phyloP scores from a whole-genome alignment of 2,329 filamentous ascomycete genomes.

The Beauveria medogensis region DNA sequence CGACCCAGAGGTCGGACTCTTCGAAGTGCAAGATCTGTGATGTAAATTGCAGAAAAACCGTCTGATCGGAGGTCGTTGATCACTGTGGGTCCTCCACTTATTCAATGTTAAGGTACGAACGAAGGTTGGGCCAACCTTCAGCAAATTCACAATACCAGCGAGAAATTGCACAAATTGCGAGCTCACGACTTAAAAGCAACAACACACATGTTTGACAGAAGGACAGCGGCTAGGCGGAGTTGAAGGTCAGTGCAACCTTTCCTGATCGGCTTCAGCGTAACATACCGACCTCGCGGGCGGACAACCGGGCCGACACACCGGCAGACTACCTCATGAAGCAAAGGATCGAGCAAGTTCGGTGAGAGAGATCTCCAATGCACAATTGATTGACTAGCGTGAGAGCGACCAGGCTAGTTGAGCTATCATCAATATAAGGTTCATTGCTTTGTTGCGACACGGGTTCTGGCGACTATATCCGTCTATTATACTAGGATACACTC shows the following conservation, averaged over 20 bases:
- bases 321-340: no score
- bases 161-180: no score
- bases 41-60: neutral
- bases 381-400: no score
- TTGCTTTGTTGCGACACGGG: neutral
- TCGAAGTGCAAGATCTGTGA: conserved; percentile 14
- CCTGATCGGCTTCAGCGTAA: no score
- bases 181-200: no score
- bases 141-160: neutral
- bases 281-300: no score
- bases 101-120: neutral
- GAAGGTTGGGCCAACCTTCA: neutral
- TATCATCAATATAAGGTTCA: neutral
- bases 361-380: neutral
- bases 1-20: conserved; percentile 18
- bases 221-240: no score
- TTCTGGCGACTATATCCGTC: neutral
- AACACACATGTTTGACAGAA: no score
- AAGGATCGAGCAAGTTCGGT: no score
- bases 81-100: neutral
- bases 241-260: no score
- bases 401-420: no score
- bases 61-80: neutral
- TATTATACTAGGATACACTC: neutral
- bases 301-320: no score